Conservation (phyloP, 345 rosid genomes). For the Cardamine chenopodiifolia region DNA sequence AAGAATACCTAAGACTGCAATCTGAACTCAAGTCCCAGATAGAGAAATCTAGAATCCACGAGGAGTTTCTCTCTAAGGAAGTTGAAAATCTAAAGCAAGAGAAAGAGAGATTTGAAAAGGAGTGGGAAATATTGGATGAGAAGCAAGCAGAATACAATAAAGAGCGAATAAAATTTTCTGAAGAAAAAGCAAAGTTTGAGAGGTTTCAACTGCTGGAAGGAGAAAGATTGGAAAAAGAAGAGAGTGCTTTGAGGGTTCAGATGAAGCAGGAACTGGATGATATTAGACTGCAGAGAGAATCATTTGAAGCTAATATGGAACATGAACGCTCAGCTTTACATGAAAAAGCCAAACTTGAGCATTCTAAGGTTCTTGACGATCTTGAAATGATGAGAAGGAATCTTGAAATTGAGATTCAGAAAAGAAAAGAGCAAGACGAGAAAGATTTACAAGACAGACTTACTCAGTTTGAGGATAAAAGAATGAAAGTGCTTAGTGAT, state of each 20-base stretch:
- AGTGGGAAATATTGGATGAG: constrained; percentile 80
- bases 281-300: constrained; percentile 64
- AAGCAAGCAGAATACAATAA: constrained; percentile 56
- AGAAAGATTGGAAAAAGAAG: constrained; percentile 64
- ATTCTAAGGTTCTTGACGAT: constrained; percentile 58
- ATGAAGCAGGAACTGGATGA: constrained; percentile 58
- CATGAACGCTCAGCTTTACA: constrained; percentile 59
- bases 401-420: constrained; percentile 49
- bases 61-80: constrained; percentile 71
- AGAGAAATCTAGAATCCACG: constrained; percentile 58
- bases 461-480: constrained; percentile 52
- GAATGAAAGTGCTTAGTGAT: constrained; percentile 51
- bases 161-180: constrained; percentile 48
- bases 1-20: constrained; percentile 62
- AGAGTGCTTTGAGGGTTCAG: constrained; percentile 52
- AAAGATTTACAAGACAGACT: constrained; percentile 52
- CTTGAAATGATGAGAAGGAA: constrained; percentile 60
- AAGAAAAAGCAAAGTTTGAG: constrained; percentile 58
- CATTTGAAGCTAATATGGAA: constrained; percentile 63
- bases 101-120: constrained; percentile 74
- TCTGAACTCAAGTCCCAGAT: constrained; percentile 71
- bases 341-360: constrained; percentile 57
- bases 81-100: constrained; percentile 69
- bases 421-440: constrained; percentile 64
- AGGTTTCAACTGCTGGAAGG: constrained; percentile 51